A percentile compares a stretch with the other conserved stretches of the same genome.
Conservation (phyloP, 306 rosid genomes). For the Castanea mollissima region DNA sequence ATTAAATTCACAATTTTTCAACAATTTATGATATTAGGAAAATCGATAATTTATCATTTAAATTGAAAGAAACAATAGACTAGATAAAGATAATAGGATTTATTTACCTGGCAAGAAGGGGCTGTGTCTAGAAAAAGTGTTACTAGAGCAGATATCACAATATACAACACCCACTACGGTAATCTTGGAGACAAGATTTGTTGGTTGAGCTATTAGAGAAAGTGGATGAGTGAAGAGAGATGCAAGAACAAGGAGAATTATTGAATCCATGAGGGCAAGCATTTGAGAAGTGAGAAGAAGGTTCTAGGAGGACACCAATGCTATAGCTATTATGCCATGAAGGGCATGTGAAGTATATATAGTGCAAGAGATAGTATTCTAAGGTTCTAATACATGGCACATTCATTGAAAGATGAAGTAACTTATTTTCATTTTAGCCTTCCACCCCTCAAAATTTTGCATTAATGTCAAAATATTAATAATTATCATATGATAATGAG, state of each 20-base stretch:
- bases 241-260: slow-evolving; percentile 30
- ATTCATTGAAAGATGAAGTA: too few species aligned
- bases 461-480: too few species aligned
- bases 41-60: too few species aligned
- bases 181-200: slow-evolving; percentile 36
- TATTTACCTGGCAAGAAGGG: slow-evolving; percentile 63
- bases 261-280: slow-evolving; percentile 44
- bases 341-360: background rate
- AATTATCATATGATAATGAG: too few species aligned
- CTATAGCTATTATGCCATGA: background rate
- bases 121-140: slow-evolving; percentile 57
- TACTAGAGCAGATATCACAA: slow-evolving; percentile 68
- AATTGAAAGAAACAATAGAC: background rate
- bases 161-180: slow-evolving; percentile 62
- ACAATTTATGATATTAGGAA: too few species aligned
- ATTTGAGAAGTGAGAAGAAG: slow-evolving; percentile 17
- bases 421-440: too few species aligned
- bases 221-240: slow-evolving; percentile 25
- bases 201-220: slow-evolving; percentile 31
- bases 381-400: too few species aligned
- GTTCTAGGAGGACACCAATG: slow-evolving; percentile 22
- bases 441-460: too few species aligned
- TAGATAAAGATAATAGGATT: background rate
- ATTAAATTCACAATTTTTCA: too few species aligned
- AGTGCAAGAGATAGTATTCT: too few species aligned